A percentile compares a stretch with the other conserved stretches of the same genome.
Evolutionary conservation across 2,329 filamentous ascomycete genomes (phyloP).

Genomic region (Fusarium drepaniforme): DNA sequence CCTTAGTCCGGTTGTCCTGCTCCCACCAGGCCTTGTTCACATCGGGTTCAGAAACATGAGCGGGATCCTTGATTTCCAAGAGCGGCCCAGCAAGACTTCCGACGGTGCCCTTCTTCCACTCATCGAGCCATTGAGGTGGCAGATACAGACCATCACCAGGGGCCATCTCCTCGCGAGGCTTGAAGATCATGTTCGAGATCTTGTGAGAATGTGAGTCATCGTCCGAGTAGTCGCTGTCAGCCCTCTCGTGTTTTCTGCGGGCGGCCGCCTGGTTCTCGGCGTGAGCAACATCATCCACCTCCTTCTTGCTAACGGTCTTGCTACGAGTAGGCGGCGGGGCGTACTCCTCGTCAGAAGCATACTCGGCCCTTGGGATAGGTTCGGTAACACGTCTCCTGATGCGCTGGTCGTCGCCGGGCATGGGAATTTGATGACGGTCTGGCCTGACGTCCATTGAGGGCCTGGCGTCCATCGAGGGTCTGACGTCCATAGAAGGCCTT

Average conservation of each 20-base stretch:
- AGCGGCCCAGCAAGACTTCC: slow-evolving; percentile 70
- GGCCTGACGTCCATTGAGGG: slow-evolving; percentile 10
- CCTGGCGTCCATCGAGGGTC: background rate
- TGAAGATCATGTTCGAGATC: slow-evolving; percentile 58
- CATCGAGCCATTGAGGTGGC: slow-evolving; percentile 72
- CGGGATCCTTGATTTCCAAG: slow-evolving; percentile 68
- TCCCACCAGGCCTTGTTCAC: slow-evolving; percentile 84
- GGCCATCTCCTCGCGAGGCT: slow-evolving; percentile 54
- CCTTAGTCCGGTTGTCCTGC: slow-evolving; percentile 60
- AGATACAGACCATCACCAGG: slow-evolving; percentile 70
- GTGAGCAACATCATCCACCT: slow-evolving; percentile 11
- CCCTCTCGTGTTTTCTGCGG: slow-evolving; percentile 43
- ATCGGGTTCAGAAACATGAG: slow-evolving; percentile 53
- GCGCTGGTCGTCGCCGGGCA: slow-evolving; percentile 36
- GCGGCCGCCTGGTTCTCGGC: slow-evolving; percentile 32
- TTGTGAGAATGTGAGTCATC: slow-evolving; percentile 51
- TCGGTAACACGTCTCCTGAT: slow-evolving; percentile 48
- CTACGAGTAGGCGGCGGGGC: slow-evolving; percentile 39
- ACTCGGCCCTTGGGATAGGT: slow-evolving; percentile 43
- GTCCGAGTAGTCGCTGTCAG: slow-evolving; percentile 47
- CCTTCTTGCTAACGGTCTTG: slow-evolving; percentile 26
- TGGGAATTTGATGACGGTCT: slow-evolving; percentile 20
- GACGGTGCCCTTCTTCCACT: slow-evolving; percentile 78
- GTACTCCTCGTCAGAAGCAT: slow-evolving; percentile 45
- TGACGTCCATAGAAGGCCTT: slow-evolving; percentile 31